A percentile compares a stretch with the other conserved stretches of the same genome.
Evolutionary conservation across 208 protist genomes (phyloP).

Genomic region (Leishmania turanica): DNA sequence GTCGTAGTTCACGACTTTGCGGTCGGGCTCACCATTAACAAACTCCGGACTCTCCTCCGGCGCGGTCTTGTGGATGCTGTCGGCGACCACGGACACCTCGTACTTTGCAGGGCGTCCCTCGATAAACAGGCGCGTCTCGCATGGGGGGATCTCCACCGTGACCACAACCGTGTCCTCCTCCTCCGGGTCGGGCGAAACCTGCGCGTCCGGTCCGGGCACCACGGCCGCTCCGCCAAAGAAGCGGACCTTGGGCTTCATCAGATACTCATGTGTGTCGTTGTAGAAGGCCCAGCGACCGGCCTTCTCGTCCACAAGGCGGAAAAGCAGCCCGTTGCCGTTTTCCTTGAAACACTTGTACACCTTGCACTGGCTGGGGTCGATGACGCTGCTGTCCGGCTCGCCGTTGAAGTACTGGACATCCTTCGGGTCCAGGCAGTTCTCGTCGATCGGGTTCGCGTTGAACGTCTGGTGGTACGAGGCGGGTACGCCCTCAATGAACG

Average conservation of each 20-base stretch:
- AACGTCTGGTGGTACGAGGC: constrained; percentile 58
- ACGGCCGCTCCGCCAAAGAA: constrained; percentile 51
- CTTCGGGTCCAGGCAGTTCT: constrained; percentile 38
- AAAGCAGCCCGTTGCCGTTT: constrained; percentile 78
- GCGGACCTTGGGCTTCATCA: constrained; percentile 61
- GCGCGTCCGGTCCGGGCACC: constrained; percentile 37
- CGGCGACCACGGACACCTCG: constrained; percentile 56
- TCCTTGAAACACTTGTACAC: constrained; percentile 76
- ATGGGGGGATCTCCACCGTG: constrained; percentile 57
- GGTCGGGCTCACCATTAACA: constrained; percentile 54
- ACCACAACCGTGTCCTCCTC: constrained; percentile 45
- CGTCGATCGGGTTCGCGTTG: constrained; percentile 63
- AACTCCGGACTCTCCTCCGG: constrained; percentile 56
- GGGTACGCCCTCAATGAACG: constrained; percentile 60
- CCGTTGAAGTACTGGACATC: constrained; percentile 60
- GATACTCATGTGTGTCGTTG: constrained; percentile 79
- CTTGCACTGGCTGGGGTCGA: constrained; percentile 42
- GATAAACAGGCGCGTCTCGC: constrained; percentile 60
- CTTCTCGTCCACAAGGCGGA: constrained; percentile 76
- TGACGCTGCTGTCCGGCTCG: constrained; percentile 41
- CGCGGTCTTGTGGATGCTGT: constrained; percentile 39
- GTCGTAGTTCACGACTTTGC: constrained; percentile 43
- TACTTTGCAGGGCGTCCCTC: constrained; percentile 59
- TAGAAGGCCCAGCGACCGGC: constrained; percentile 80
- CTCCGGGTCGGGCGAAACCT: constrained; percentile 43